Conservation (phyloP, 768 basidiomycete species). For the Tylopilus cervinicoccineus region DNA sequence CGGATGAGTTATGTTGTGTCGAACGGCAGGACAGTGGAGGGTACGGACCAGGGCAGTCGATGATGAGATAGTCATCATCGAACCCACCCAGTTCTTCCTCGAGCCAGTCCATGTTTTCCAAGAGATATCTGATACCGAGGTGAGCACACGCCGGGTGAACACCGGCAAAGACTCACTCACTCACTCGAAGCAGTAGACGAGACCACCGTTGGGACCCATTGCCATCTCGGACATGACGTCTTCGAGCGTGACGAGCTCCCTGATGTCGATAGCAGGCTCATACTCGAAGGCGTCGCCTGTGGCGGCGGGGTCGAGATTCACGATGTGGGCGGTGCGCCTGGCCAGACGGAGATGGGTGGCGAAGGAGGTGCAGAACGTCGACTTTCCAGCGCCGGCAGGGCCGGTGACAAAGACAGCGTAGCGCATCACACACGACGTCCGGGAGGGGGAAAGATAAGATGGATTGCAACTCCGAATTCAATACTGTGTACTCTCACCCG, state of each 20-base stretch:
- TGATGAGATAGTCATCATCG: conserved; percentile 92
- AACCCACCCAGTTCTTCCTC: conserved; percentile 93
- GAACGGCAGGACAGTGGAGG: not conserved
- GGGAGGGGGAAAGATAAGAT: conserved; percentile 11
- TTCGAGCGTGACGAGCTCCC: conserved; percentile 84
- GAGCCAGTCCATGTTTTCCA: conserved; percentile 98
- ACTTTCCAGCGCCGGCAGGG: conserved; percentile 98
- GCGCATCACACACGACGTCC: conserved; percentile 50
- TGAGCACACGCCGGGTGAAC: not conserved
- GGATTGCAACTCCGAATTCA: conserved; percentile 30
- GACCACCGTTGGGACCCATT: conserved; percentile 95
- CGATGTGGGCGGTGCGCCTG: conserved; percentile 82
- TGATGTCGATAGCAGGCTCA: conserved; percentile 90
- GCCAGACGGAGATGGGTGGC: conserved; percentile 84
- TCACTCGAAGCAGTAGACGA: conserved; percentile 99
- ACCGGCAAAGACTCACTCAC: conserved; percentile 43
- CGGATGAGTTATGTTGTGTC: conserved; percentile 3
- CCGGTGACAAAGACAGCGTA: conserved; percentile 89
- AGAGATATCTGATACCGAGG: conserved; percentile 66
- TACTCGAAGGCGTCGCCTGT: conserved; percentile 83
- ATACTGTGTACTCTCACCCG: conserved; percentile 2
- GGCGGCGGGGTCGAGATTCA: conserved; percentile 97
- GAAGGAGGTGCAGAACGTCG: conserved; percentile 86
- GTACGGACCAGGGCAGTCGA: conserved; percentile 80
- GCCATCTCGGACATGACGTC: conserved; percentile 96